A percentile compares a stretch with the other conserved stretches of the same genome.
Evolutionary conservation across 2,329 filamentous ascomycete genomes (phyloP).

Genomic region (Diaporthe velutina): DNA sequence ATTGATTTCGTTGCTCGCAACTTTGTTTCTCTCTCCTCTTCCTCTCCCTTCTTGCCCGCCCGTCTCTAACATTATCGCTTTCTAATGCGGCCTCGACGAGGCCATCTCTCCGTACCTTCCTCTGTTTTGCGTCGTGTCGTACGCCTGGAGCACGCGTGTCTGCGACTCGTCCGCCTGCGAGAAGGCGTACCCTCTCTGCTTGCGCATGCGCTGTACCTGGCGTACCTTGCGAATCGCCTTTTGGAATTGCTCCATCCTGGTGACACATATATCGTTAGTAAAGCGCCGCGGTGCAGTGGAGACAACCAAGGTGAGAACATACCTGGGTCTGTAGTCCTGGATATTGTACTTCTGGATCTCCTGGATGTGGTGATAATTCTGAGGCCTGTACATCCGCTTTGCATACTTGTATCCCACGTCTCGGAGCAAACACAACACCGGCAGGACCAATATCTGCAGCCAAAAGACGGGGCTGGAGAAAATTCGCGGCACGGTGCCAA

Average conservation of each 20-base stretch:
- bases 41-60: background rate
- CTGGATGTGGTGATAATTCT: conserved; percentile 97
- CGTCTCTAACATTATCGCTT: conserved; percentile 9
- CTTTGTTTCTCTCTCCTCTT: background rate
- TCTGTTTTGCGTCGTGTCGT: conserved; percentile 94
- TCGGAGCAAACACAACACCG: conserved; percentile 83
- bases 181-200: conserved; percentile 98
- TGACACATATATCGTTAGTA: background rate
- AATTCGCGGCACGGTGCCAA: conserved; percentile 84
- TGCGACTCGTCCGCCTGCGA: conserved; percentile 97
- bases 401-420: conserved; percentile 98
- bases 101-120: conserved; percentile 97
- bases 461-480: conserved; percentile 90
- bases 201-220: conserved; percentile 98
- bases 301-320: conserved; percentile 51
- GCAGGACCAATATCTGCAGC: conserved; percentile 86
- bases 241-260: conserved; percentile 98
- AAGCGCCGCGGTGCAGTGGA: background rate
- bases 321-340: conserved; percentile 97
- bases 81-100: conserved; percentile 49
- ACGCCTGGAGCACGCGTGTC: conserved; percentile 94
- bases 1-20: conserved; percentile 16
- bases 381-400: conserved; percentile 96
- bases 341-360: conserved; percentile 99
- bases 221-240: conserved; percentile 99